Evolutionary conservation across 805 yeast genomes (phyloP).

Genomic region (Debaryomyces hansenii): DNA sequence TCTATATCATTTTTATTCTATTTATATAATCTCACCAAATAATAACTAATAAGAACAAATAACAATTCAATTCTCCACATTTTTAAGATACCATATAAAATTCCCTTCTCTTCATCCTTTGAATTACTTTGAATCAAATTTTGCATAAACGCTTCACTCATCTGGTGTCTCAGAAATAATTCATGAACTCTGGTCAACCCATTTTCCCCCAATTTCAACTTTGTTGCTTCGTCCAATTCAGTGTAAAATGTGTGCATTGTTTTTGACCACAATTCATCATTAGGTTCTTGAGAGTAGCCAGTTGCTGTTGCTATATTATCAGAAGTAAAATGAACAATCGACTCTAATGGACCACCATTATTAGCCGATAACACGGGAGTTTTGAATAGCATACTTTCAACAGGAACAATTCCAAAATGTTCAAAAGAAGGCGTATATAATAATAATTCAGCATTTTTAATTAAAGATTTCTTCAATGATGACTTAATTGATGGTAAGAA

Average conservation of each 20-base stretch:
- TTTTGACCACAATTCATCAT: constrained; percentile 54
- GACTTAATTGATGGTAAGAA: constrained; percentile 83
- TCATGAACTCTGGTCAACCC: constrained; percentile 37
- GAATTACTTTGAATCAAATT: constrained; percentile 11
- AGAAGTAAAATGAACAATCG: constrained; percentile 45
- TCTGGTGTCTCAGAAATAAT: constrained; percentile 46
- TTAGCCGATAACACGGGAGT: constrained; percentile 84
- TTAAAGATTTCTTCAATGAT: constrained; percentile 57
- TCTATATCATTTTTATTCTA: not conserved
- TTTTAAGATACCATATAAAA: constrained; percentile 9
- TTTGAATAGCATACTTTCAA: constrained; percentile 86
- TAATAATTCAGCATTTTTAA: constrained; percentile 57
- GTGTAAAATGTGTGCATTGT: constrained; percentile 43
- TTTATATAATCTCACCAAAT: not conserved
- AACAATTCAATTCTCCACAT: constrained; percentile 14
- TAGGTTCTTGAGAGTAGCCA: constrained; percentile 59
- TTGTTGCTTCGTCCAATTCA: constrained; percentile 17
- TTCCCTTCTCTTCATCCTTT: constrained; percentile 10
- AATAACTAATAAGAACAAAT: constrained; percentile 6
- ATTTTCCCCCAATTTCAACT: constrained; percentile 29
- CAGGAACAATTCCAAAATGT: constrained; percentile 97
- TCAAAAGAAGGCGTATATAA: constrained; percentile 89
- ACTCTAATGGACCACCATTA: constrained; percentile 92
- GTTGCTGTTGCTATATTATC: constrained; percentile 44
- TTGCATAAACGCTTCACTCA: constrained; percentile 33